Evolutionary conservation across 345 rosid genomes (phyloP).

Genomic region (Eucalyptus polyanthemos): DNA sequence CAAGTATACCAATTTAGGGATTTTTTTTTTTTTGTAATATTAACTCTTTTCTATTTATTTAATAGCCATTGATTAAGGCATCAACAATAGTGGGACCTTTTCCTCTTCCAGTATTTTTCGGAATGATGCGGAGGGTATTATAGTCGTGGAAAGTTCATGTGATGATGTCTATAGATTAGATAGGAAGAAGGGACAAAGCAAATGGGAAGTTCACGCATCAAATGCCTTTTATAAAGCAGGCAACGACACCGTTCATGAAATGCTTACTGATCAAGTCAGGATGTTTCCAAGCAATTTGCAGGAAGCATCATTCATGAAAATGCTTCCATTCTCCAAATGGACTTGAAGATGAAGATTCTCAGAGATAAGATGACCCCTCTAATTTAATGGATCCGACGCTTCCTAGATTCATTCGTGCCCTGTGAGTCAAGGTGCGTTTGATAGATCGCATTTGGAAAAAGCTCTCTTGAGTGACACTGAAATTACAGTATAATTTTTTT

Average conservation of each 20-base stretch:
- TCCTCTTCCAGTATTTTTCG: not conserved
- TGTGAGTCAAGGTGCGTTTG: too few relatives aligned
- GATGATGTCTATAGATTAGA: not conserved
- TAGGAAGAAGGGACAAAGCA: not conserved
- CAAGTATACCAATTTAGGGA: too few relatives aligned
- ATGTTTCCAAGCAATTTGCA: not conserved
- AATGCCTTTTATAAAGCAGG: not conserved
- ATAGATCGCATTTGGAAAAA: too few relatives aligned
- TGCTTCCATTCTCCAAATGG: not conserved
- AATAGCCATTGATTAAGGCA: not conserved
- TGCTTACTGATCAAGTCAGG: not conserved
- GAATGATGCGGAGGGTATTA: not conserved
- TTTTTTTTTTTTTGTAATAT: too few relatives aligned
- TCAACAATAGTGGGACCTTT: not conserved
- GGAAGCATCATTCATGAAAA: not conserved
- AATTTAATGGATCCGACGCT: not conserved
- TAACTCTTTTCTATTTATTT: too few relatives aligned
- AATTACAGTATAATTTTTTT: too few relatives aligned
- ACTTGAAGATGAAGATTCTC: not conserved
- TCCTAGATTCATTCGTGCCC: not conserved
- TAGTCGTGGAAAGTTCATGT: not conserved
- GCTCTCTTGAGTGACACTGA: not conserved
- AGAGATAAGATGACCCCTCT: not conserved
- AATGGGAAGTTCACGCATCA: not conserved
- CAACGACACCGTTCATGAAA: not conserved